These are phyloP conservation scores for Drechslerella stenobrocha DNA, from an alignment of 2,329 filamentous ascomycete genomes.

Conservation along the genomic window DNA sequence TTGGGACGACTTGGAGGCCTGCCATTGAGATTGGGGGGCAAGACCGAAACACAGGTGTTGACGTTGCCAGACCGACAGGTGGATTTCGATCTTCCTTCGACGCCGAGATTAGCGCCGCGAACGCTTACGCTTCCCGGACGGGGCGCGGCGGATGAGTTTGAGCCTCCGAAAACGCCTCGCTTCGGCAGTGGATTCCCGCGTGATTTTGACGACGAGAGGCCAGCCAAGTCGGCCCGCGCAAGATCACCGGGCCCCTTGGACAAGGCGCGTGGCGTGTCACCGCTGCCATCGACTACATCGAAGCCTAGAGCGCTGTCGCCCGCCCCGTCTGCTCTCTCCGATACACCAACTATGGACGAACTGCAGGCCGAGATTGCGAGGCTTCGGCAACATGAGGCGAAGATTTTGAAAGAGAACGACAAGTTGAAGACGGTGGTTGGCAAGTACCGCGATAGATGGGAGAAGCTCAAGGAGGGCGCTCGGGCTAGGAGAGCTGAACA, in stretches of 20 bases:
- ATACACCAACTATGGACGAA: slow-evolving; percentile 51
- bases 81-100: slow-evolving; percentile 36
- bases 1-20: slow-evolving; percentile 43
- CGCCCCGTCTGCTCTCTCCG: slow-evolving; percentile 27
- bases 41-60: slow-evolving; percentile 55
- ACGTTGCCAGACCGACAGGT: slow-evolving; percentile 39
- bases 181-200: slow-evolving; percentile 41
- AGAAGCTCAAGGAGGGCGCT: slow-evolving; percentile 69
- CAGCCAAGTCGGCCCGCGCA: slow-evolving; percentile 20
- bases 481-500: slow-evolving; percentile 55
- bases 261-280: slow-evolving; percentile 26
- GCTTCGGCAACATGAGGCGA: slow-evolving; percentile 53
- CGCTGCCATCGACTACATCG: slow-evolving; percentile 51
- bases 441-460: slow-evolving; percentile 68
- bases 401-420: slow-evolving; percentile 62
- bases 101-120: slow-evolving; percentile 32
- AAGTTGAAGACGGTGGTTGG: slow-evolving; percentile 62
- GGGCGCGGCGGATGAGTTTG: slow-evolving; percentile 32
- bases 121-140: slow-evolving; percentile 42
- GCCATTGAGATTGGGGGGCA: slow-evolving; percentile 40
- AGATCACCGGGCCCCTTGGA: slow-evolving; percentile 24
- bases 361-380: slow-evolving; percentile 43
- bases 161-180: slow-evolving; percentile 40
- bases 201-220: slow-evolving; percentile 45
- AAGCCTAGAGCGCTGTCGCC: slow-evolving; percentile 41